Base-by-base conservation (phyloP, 2,329 filamentous ascomycete genomes). In the Botrytis fabae region DNA sequence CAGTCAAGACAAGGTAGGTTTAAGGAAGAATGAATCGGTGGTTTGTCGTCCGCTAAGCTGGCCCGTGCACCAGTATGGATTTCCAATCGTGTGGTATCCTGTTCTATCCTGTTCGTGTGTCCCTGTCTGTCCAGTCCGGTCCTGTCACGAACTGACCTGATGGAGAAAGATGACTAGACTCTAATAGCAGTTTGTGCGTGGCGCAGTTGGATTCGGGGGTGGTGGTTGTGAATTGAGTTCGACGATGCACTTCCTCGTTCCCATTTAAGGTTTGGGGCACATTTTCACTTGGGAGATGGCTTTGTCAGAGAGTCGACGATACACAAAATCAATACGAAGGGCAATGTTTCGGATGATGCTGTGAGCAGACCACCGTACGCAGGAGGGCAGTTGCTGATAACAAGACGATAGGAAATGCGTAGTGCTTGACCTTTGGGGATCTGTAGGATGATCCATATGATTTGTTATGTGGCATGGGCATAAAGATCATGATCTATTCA, bases 21-120 rank as follows among this genome's bases (percentile, higher is more conserved):
- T 9, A 64, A 51, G 63, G 44, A 51, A 66, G 63, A 51, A 66
- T 65, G 63, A 38, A 35, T 48, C 63, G 63, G 63, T 38, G 63
- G 63, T 57, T 66, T 51, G 63, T 65, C 44, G 63, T 65, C 44
- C 63, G 44, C 12, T n/a, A 9, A 12, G 14, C 38, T 65, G 63
- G 63, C 51, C 63, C 44, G 63, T 65, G 63, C 63, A 25, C 28
- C 5, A 22, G 18, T 51, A 32, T 38, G 44, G 63, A 32, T 38
- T 62, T 62, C 35, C 60, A 62, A 62, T 62, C 60, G 40, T 61
- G 14, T 54, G 35, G 35, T 61, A 25, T 61, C 18, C 20, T 18
- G 32, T 46, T 14, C 28, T 46, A n/a, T 46, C 28, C 40, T 62
- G 59, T 35, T 35, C 32, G 32, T 35, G 32, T 35, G 28, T 28